A percentile compares a stretch with the other conserved stretches of the same genome.
phyloP scores from a whole-genome alignment of 2,329 filamentous ascomycete genomes.

The Ceratocystis cacaofunesta region DNA sequence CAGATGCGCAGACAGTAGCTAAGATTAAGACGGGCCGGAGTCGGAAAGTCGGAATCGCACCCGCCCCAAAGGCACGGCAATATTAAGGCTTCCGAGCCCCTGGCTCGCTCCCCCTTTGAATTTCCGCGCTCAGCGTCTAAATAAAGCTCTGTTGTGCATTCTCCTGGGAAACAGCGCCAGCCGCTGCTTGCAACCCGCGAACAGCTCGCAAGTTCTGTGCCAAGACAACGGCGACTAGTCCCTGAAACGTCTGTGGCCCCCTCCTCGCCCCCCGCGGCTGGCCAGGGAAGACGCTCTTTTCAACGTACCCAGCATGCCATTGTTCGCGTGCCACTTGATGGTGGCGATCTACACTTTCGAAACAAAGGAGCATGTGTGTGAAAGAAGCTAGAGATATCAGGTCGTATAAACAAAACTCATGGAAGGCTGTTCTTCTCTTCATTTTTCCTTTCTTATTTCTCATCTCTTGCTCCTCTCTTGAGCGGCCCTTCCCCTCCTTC shows the following conservation, averaged over 20 bases:
- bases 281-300: neutral
- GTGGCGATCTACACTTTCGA: neutral
- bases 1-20: neutral
- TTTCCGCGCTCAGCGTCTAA: neutral
- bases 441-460: neutral
- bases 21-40: too few species aligned
- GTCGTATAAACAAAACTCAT: neutral
- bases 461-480: neutral
- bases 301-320: neutral
- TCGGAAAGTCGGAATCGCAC: too few species aligned
- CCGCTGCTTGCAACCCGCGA: neutral
- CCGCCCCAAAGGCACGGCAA: too few species aligned
- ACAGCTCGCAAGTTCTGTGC: neutral
- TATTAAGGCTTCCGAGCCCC: too few species aligned
- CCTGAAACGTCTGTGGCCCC: neutral
- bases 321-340: neutral
- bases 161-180: neutral
- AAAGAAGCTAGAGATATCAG: neutral
- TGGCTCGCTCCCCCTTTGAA: neutral
- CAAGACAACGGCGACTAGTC: slow-evolving; percentile 8
- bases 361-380: neutral
- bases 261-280: neutral
- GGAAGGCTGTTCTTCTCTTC: neutral
- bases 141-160: neutral
- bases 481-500: neutral